Base-by-base conservation (phyloP, 2,329 filamentous ascomycete species). In the Cordyceps fumosorosea region DNA sequence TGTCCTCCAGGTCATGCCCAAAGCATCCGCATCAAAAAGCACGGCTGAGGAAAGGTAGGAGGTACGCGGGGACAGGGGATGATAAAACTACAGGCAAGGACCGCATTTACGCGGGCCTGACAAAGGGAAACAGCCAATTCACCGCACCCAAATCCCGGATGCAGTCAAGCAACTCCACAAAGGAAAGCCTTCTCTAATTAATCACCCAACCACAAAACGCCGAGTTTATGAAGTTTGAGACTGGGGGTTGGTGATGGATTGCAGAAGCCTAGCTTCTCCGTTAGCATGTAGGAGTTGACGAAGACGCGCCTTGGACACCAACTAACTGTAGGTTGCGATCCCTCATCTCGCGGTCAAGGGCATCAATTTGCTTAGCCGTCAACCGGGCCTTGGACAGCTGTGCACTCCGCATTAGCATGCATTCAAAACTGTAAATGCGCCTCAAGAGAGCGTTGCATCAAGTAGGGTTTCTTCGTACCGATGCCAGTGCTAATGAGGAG, bases 401-500 rank as follows among this genome's bases (percentile, higher is more conserved):
- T 63, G 63, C 5, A 12, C 44, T 51, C 56, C 11, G n/a, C 16
- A 54, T 32, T 64, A 72, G 67, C 53, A 44, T 32, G 34, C 11
- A 26, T 53, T 53, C 40, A 40, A 34, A 20, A 22, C 1, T 32
- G 59, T 22, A 22, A 7, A 22, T 32, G 20, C 34, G 37, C 56
- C 32, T 51, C 47, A 29, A 20, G 40, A 26, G 47, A 64, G 60
- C 66, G 69, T 72, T 72, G 69, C 71, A 74, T 73, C 73, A 78
- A 76, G 72, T 74, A 78, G 75, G 75, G 79, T 76, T 74, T n/a
- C 34, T 75, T 78, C 85, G 81, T 82, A 88, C 85, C 84, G 82
- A 84, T 77, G 85, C 84, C 76, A 88, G 79, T 75, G 85, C 85
- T 72, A 80, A 78, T 72, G 85, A 87, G 74, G 84, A 84, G 78